These are phyloP conservation scores for Fraxinus quadrangulata DNA, from an alignment of 257 asterid genomes.

Conservation along the genomic window DNA sequence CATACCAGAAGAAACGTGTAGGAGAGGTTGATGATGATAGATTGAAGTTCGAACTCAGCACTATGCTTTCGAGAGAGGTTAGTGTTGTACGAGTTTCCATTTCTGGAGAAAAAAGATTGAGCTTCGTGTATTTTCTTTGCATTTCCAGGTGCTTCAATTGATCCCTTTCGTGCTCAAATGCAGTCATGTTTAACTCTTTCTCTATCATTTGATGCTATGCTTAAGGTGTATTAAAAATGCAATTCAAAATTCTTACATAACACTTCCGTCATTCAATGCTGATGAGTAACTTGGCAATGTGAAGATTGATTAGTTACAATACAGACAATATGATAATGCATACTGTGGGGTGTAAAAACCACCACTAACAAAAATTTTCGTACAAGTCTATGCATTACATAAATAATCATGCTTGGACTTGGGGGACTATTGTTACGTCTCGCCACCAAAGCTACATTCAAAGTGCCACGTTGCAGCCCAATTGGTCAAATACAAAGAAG, in stretches of 20 bases:
- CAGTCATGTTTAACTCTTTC: background rate
- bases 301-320: constrained; percentile 1
- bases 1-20: constrained; percentile 70
- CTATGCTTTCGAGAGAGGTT: constrained; percentile 91
- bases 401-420: too few relatives aligned
- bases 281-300: constrained; percentile 5
- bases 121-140: background rate
- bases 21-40: constrained; percentile 81
- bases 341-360: too few relatives aligned
- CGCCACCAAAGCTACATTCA: too few relatives aligned
- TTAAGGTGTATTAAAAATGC: background rate
- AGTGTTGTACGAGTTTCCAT: constrained; percentile 25
- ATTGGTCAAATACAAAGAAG: too few relatives aligned
- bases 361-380: too few relatives aligned
- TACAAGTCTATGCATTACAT: too few relatives aligned
- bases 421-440: too few relatives aligned
- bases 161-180: constrained; percentile 1
- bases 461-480: too few relatives aligned
- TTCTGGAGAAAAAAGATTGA: background rate
- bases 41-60: constrained; percentile 82
- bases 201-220: background rate
- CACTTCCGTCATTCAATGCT: background rate
- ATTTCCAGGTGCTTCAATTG: background rate
- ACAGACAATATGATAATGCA: background rate
- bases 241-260: constrained; percentile 5